These are phyloP conservation scores for Monilinia laxa DNA, from an alignment of 2,329 filamentous ascomycete genomes.

Conservation along the genomic window DNA sequence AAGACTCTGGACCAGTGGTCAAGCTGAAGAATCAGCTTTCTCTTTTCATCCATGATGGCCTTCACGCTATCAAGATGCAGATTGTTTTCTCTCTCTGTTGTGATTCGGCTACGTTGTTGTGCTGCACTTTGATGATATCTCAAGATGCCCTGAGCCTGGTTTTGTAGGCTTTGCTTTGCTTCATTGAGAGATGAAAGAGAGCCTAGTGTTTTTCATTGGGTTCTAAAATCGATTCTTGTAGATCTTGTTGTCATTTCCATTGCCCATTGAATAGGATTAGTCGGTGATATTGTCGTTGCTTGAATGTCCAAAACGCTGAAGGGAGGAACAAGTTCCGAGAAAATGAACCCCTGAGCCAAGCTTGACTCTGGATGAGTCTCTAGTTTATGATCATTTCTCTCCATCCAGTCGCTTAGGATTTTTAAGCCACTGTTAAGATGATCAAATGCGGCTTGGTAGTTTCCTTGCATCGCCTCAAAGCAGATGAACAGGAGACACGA, in stretches of 20 bases:
- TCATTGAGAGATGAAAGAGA: slow-evolving; percentile 11
- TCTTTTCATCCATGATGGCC: background rate
- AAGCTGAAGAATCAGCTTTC: background rate
- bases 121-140: background rate
- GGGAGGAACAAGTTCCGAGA: slow-evolving; percentile 10
- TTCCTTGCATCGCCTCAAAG: slow-evolving; percentile 30
- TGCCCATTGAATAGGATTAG: background rate
- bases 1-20: slow-evolving; percentile 16
- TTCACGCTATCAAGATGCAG: background rate
- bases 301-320: slow-evolving; percentile 18
- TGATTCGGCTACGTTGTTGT: background rate
- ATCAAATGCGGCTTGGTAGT: slow-evolving; percentile 26
- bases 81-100: background rate
- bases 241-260: background rate
- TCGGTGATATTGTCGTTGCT: slow-evolving; percentile 6
- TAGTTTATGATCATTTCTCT: background rate
- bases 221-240: slow-evolving; percentile 1
- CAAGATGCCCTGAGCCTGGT: slow-evolving; percentile 9
- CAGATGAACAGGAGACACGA: slow-evolving; percentile 30
- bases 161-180: slow-evolving; percentile 13
- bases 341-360: background rate
- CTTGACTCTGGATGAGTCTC: background rate
- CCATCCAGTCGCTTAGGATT: slow-evolving; percentile 19
- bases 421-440: slow-evolving; percentile 30
- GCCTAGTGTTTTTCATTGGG: background rate